Conservation (phyloP, 495 filamentous ascomycete genomes). For the Astrothelium macrocarpum region DNA sequence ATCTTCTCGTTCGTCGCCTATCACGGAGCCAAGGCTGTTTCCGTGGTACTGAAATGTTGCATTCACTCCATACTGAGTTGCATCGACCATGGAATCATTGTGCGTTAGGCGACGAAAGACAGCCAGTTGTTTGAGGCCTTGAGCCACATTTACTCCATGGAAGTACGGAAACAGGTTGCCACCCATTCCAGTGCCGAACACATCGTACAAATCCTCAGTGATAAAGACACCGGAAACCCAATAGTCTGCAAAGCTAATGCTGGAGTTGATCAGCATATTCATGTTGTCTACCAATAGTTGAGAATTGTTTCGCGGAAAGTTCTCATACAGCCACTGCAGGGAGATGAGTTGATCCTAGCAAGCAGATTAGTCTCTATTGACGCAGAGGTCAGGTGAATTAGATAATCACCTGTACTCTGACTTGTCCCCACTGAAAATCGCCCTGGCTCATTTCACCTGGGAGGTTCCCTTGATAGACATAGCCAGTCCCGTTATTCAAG, state of each 20-base stretch:
- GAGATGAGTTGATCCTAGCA: conserved; percentile 26
- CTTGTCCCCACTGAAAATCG: conserved; percentile 36
- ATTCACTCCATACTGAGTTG: conserved; percentile 36
- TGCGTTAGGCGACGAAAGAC: conserved; percentile 34
- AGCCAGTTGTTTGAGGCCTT: conserved; percentile 39
- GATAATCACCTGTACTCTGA: conserved; percentile 43
- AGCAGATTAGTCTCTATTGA: neutral
- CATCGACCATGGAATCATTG: conserved; percentile 35
- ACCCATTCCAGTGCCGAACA: conserved; percentile 12
- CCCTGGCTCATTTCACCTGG: conserved; percentile 30
- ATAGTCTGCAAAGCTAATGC: conserved; percentile 38
- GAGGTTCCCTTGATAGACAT: conserved; percentile 29
- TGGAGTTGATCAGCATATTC: conserved; percentile 33
- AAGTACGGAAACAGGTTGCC: conserved; percentile 36
- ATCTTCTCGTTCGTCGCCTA: conserved; percentile 27
- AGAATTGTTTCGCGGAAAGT: conserved; percentile 33
- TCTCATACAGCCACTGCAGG: conserved; percentile 46
- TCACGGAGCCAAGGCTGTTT: conserved; percentile 20
- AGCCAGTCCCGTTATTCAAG: conserved; percentile 40
- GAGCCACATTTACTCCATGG: conserved; percentile 43
- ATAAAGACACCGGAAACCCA: conserved; percentile 34
- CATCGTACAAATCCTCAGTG: conserved; percentile 18
- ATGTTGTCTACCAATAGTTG: conserved; percentile 38
- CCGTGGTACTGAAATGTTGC: conserved; percentile 42
- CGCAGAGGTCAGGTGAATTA: neutral